Percentiles rank a stretch among this genome's conserved stretches.
Evolutionary conservation across 805 yeast species (phyloP).

Genomic region (Wickerhamiella occidentalis): DNA sequence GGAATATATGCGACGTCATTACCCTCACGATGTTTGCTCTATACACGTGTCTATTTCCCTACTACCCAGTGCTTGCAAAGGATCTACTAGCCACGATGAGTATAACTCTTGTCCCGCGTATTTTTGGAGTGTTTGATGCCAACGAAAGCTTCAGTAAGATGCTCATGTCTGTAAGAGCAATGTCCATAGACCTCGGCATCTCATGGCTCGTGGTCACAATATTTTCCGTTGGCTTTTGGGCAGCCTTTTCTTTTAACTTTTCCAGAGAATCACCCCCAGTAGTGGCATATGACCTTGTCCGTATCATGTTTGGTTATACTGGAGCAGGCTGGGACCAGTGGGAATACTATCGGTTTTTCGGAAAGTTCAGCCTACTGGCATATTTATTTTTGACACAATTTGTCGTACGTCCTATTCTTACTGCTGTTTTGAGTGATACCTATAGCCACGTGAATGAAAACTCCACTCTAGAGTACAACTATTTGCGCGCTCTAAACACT

Average conservation of each 20-base stretch:
- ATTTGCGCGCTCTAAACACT: conserved; percentile 29
- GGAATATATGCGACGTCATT: conserved; percentile 40
- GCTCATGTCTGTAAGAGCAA: conserved; percentile 37
- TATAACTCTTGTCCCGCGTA: conserved; percentile 39
- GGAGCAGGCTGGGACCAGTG: conserved; percentile 50
- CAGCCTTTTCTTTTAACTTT: conserved; percentile 40
- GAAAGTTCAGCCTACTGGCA: conserved; percentile 37
- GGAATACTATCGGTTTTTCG: conserved; percentile 37
- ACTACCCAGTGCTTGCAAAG: conserved; percentile 12
- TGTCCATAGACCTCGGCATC: conserved; percentile 41
- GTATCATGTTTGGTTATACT: conserved; percentile 45
- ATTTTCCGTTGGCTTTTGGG: conserved; percentile 43
- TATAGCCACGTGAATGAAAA: conserved; percentile 28
- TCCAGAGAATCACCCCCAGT: conserved; percentile 34
- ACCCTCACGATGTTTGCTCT: conserved; percentile 32
- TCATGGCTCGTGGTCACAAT: conserved; percentile 38
- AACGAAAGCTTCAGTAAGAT: conserved; percentile 42
- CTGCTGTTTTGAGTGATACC: conserved; percentile 37
- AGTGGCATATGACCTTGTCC: conserved; percentile 41
- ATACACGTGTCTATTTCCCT: conserved; percentile 14
- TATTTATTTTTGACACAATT: conserved; percentile 44
- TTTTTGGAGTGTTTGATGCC: conserved; percentile 39
- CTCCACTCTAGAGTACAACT: conserved; percentile 31
- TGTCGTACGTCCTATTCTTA: conserved; percentile 42
- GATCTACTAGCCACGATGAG: conserved; percentile 32